A percentile compares a stretch with the other conserved stretches of the same genome.
These are phyloP conservation scores for Verticillium klebahnii DNA, from an alignment of 2,329 filamentous ascomycete species.

Conservation along the genomic window DNA sequence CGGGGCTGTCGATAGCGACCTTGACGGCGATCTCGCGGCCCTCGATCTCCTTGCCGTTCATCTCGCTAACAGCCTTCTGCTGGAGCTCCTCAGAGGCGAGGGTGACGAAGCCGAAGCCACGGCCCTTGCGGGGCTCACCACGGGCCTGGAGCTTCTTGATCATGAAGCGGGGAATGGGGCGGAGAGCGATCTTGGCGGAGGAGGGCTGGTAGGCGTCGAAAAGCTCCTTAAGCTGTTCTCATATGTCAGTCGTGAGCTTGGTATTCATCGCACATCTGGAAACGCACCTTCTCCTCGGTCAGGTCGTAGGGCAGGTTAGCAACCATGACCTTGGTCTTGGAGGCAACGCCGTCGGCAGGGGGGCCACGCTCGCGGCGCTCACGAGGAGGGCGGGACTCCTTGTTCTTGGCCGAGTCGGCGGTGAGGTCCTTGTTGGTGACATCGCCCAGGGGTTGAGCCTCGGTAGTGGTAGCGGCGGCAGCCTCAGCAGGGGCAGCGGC, in stretches of 20 bases:
- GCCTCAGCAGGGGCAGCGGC: slow-evolving; percentile 33
- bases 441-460: slow-evolving; percentile 57
- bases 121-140: slow-evolving; percentile 96
- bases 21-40: slow-evolving; percentile 99
- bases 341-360: slow-evolving; percentile 93
- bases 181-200: slow-evolving; percentile 96
- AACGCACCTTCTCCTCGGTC: slow-evolving; percentile 86
- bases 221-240: slow-evolving; percentile 84
- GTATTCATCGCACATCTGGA: not conserved
- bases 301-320: slow-evolving; percentile 98
- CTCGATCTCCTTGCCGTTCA: slow-evolving; percentile 99
- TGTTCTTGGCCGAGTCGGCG: slow-evolving; percentile 54
- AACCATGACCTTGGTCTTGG: slow-evolving; percentile 99
- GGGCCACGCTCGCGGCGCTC: slow-evolving; percentile 81
- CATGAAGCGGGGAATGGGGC: slow-evolving; percentile 99
- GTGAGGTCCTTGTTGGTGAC: slow-evolving; percentile 54
- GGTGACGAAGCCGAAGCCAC: slow-evolving; percentile 97
- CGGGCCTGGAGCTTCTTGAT: slow-evolving; percentile 99
- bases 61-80: slow-evolving; percentile 94
- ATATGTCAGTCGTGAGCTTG: slow-evolving; percentile 14
- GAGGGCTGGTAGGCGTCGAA: slow-evolving; percentile 89
- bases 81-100: slow-evolving; percentile 92
- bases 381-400: slow-evolving; percentile 49
- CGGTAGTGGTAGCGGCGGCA: slow-evolving; percentile 42
- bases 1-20: slow-evolving; percentile 98